Evolutionary conservation across 1,284 basidiomycete species (phyloP), one percentile per base, ranked within the genome.

Genomic region (Chalciporus sp.): DNA sequence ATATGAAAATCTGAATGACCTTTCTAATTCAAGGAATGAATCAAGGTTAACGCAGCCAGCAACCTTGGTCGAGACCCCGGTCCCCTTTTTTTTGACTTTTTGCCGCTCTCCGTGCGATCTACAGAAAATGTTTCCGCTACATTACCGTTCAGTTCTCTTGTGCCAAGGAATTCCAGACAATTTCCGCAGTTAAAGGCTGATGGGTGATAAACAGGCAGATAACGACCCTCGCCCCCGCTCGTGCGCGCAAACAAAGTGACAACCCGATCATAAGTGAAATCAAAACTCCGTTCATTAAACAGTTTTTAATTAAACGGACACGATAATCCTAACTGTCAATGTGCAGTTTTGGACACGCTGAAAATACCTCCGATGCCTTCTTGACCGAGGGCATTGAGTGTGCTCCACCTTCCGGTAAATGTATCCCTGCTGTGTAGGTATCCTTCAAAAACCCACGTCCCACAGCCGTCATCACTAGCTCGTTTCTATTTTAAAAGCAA

Each of bases 341-440:
- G 45, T 20, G 67, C 56, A 37, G 59, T 65, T 62, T 76, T 82
- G 47, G 67, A 72, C 69, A 85, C 68, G 62, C 82, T 81, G 69
- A 84, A 84, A 53, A 84, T 76, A n/a, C 83, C 82, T 19, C 71
- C 66, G 46, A 78, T 51, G 61, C 66, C 58, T 61, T 68, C 68
- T 51, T 60, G 58, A n/a, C 70, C 59, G 29, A 35, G 23, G 8
- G 46, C 43, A 19, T 47, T 27, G 28, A 69, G 53, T 26, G 70
- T 60, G 12, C 62, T 39, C 68, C 68, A 70, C 2, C 56, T 59
- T 12, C 68, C 68, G 7, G 59, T 68, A 20, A 70, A 66, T 31
- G 71, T 71, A 51, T 55, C 48, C 49, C 60, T 58, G 42, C 58
- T 57, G 10, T 53, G 59, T 2, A 70, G 47, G 29, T 73, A 67